phyloP scores from a whole-genome alignment of 1,284 basidiomycete species.

The Abortiporus biennis region DNA sequence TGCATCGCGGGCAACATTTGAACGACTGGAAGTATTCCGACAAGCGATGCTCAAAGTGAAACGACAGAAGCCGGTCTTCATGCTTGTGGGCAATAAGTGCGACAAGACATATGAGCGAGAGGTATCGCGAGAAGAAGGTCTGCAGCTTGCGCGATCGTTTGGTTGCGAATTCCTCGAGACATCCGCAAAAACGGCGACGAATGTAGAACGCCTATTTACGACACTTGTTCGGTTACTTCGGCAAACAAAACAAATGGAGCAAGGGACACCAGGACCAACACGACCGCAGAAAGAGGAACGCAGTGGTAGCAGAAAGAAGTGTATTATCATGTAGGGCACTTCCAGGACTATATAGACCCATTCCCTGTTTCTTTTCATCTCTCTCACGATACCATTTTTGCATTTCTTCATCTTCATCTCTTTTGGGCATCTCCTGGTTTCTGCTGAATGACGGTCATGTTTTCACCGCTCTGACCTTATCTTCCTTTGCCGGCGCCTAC shows the following conservation, averaged over 20 bases:
- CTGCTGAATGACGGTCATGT: slow-evolving; percentile 18
- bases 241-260: slow-evolving; percentile 44
- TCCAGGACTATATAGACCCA: slow-evolving; percentile 54
- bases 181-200: slow-evolving; percentile 90
- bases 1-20: slow-evolving; percentile 90
- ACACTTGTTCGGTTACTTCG: slow-evolving; percentile 88
- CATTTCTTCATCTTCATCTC: slow-evolving; percentile 19
- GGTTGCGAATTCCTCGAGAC: slow-evolving; percentile 97
- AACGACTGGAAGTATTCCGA: slow-evolving; percentile 91
- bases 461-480: slow-evolving; percentile 12
- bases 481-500: slow-evolving; percentile 9
- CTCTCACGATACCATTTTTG: slow-evolving; percentile 72
- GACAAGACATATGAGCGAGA: slow-evolving; percentile 85
- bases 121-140: slow-evolving; percentile 86
- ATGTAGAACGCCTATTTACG: slow-evolving; percentile 93
- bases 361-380: slow-evolving; percentile 42
- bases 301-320: slow-evolving; percentile 37
- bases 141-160: slow-evolving; percentile 77
- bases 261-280: slow-evolving; percentile 23
- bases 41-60: slow-evolving; percentile 94
- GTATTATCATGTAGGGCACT: slow-evolving; percentile 72
- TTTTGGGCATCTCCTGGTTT: slow-evolving; percentile 25
- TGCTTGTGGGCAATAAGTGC: slow-evolving; percentile 91
- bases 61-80: slow-evolving; percentile 79
- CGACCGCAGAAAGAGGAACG: slow-evolving; percentile 38